Percentiles rank a stretch among this genome's conserved stretches.
These are phyloP conservation scores for Hyaloperonospora arabidopsidis DNA, from an alignment of 352 stramenopile species.

Conservation along the genomic window DNA sequence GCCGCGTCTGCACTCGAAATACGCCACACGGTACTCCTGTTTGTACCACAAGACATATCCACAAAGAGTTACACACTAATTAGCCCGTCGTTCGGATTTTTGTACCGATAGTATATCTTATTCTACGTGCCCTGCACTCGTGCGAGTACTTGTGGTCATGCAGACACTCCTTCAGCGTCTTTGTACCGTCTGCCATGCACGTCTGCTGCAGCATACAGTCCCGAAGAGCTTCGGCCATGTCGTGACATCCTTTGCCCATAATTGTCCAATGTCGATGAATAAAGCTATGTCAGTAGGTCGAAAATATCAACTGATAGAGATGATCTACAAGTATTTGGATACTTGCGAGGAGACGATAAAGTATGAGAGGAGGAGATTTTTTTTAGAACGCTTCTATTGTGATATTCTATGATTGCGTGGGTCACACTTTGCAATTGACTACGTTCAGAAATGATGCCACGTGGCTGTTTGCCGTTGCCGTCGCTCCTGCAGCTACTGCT, in stretches of 20 bases:
- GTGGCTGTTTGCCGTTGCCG: conserved; percentile 8
- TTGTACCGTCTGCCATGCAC: conserved; percentile 71
- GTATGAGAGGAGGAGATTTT: too few species aligned
- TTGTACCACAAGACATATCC: too few species aligned
- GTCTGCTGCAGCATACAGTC: conserved; percentile 74
- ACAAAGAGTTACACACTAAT: conserved; percentile 2
- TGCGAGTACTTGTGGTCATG: conserved; percentile 52
- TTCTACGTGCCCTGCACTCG: conserved; percentile 50
- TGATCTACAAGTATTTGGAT: too few species aligned
- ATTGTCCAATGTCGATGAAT: background rate
- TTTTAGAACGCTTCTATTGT: too few species aligned
- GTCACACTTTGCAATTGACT: too few species aligned
- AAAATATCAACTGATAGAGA: background rate
- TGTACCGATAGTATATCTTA: background rate
- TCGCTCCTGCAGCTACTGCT: too few species aligned
- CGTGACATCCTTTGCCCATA: conserved; percentile 79
- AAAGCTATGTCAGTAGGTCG: background rate
- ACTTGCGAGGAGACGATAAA: too few species aligned
- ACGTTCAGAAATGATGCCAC: conserved; percentile 21
- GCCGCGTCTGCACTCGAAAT: conserved; percentile 82
- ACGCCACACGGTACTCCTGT: conserved; percentile 66
- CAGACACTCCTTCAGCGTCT: conserved; percentile 72
- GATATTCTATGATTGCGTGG: too few species aligned
- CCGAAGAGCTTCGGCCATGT: conserved; percentile 73
- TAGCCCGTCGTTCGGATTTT: conserved; percentile 2